These are phyloP conservation scores for Acer saccharum DNA, from an alignment of 345 rosid genomes.

Conservation along the genomic window DNA sequence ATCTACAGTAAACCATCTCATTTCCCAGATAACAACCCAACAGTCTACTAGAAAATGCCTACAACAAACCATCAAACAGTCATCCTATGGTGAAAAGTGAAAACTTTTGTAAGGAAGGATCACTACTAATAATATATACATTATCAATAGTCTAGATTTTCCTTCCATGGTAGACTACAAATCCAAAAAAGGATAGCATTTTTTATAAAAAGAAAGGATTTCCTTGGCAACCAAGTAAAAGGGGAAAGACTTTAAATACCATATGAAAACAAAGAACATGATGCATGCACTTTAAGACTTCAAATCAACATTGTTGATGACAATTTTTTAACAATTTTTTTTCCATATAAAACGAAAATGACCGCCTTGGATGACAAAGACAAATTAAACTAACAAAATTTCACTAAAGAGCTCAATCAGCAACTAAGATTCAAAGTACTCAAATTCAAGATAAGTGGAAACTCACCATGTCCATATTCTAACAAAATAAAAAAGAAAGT, in stretches of 20 bases:
- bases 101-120: too few species aligned
- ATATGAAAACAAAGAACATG: background rate
- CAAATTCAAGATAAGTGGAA: background rate
- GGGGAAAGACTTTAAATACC: background rate
- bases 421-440: too few species aligned
- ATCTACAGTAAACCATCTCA: background rate
- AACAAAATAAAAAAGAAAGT: background rate
- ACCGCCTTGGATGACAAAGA: background rate
- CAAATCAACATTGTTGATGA: background rate
- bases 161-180: background rate
- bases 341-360: background rate
- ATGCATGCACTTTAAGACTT: background rate
- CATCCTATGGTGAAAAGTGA: too few species aligned
- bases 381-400: background rate
- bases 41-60: background rate
- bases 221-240: conserved; percentile 8
- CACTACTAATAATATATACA: too few species aligned
- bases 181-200: background rate
- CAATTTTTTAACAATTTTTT: too few species aligned
- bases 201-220: background rate
- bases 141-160: background rate
- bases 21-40: background rate
- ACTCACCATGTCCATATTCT: background rate
- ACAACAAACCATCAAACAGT: background rate
- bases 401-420: too few species aligned